Conservation (phyloP, 768 basidiomycete species). For the Mycena chlorophos region DNA sequence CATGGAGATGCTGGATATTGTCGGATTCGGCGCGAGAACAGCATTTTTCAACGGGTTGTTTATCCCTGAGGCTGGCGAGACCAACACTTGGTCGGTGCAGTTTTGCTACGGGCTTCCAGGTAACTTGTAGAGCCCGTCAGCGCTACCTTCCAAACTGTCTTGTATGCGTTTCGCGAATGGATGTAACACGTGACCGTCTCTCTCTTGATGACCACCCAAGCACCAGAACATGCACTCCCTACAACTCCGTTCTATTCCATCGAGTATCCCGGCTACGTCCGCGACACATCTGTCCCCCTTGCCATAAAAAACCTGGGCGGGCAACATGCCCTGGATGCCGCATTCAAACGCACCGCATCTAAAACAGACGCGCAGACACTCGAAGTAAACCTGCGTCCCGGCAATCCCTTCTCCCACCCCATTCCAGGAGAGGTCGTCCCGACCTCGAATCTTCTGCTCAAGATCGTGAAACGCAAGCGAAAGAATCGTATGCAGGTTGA, state of each 20-base stretch:
- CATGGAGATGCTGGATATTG: slow-evolving; percentile 8
- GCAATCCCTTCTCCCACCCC: slow-evolving; percentile 80
- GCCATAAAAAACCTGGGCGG: slow-evolving; percentile 72
- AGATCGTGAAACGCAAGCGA: slow-evolving; percentile 70
- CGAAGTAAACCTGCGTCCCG: slow-evolving; percentile 75
- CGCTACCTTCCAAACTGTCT: too few relatives aligned
- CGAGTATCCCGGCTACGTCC: slow-evolving; percentile 90
- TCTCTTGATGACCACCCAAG: slow-evolving; percentile 11
- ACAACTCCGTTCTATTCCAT: slow-evolving; percentile 70
- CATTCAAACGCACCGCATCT: slow-evolving; percentile 70
- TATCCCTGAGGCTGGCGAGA: neutral
- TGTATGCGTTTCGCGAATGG: too few relatives aligned
- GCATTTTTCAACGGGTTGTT: slow-evolving; percentile 9
- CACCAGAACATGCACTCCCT: slow-evolving; percentile 48
- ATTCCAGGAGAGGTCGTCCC: slow-evolving; percentile 76
- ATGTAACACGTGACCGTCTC: neutral
- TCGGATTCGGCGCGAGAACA: slow-evolving; percentile 5
- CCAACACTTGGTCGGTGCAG: slow-evolving; percentile 2
- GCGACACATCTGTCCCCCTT: slow-evolving; percentile 54
- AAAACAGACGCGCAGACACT: slow-evolving; percentile 55
- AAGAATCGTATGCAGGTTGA: slow-evolving; percentile 29
- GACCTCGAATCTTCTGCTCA: slow-evolving; percentile 82
- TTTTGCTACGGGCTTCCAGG: too few relatives aligned
- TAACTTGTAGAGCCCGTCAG: too few relatives aligned
- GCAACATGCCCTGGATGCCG: slow-evolving; percentile 66